Percentiles rank a stretch among this genome's conserved stretches.
These are phyloP conservation scores for Penicillium daleae DNA, from an alignment of 495 filamentous ascomycete species.

Conservation along the genomic window DNA sequence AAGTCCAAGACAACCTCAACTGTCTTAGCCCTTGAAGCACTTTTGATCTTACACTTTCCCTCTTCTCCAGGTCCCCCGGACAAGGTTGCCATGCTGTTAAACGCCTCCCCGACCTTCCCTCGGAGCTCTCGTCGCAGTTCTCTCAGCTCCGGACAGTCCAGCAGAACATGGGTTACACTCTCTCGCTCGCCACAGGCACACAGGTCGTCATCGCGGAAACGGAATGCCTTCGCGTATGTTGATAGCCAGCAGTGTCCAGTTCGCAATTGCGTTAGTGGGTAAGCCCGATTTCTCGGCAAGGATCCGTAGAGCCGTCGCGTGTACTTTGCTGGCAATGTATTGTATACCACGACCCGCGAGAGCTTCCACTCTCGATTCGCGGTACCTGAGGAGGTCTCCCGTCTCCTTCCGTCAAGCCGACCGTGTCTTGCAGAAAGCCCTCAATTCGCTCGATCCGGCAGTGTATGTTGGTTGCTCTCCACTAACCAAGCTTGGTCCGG, in stretches of 20 bases:
- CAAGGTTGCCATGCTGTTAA: conserved; percentile 30
- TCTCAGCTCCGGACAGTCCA: conserved; percentile 22
- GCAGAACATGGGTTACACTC: conserved; percentile 22
- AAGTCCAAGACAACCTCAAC: conserved; percentile 35
- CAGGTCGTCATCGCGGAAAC: conserved; percentile 21
- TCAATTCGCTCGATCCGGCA: no score
- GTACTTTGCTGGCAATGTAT: conserved; percentile 17
- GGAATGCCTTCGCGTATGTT: conserved; percentile 12
- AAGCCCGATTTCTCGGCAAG: conserved; percentile 17
- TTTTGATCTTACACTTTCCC: no score
- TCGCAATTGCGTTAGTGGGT: conserved; percentile 26
- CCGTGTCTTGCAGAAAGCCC: no score
- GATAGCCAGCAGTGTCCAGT: conserved; percentile 27
- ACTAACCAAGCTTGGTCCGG: no score
- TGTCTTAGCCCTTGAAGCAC: conserved; percentile 23
- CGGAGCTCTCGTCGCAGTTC: conserved; percentile 21
- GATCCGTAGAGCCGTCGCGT: conserved; percentile 23
- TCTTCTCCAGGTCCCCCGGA: conserved; percentile 31
- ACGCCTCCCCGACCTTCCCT: conserved; percentile 26
- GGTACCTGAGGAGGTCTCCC: no score
- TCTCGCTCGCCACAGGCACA: conserved; percentile 23
- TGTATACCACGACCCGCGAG: no score
- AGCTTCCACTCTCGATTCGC: no score
- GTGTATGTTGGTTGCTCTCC: no score
- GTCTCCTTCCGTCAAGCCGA: no score